Evolutionary conservation across 192 early-diverging fungal genomes (phyloP), one percentile per base, ranked within the genome.

Genomic region (Geranomyces michiganensis): DNA sequence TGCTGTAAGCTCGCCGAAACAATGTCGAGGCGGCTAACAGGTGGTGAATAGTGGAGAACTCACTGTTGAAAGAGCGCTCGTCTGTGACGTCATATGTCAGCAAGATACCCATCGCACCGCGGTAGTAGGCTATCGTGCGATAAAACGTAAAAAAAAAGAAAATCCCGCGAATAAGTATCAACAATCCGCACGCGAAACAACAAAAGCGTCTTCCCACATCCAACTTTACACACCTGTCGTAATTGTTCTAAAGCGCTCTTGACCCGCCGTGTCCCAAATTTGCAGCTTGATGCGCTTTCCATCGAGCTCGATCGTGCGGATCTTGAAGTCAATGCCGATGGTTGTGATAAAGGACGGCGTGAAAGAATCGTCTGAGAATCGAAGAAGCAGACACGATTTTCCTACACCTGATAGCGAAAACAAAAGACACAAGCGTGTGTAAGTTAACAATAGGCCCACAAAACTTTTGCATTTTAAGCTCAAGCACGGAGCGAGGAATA

Each of bases 271-370:
- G 82, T 99, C 96, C 97, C 97, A 99, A 71, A 99, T 99, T 82
- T 99, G 97, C 44, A 99, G 87, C 83, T 99, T 99, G 78, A 99
- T 97, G 67, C 95, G 90, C 85, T 98, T 98, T 65, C 96, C 97
- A 76, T 98, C 97, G 44, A 99, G 86, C 75, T 99, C 97, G 65
- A 99, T 96, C 27, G 95, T 98, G 64, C 96, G 89, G 78, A 99
- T 98, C 85, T 98, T 97, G 81, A 99, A 99, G 84, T 99, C 97
- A 70, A 99, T 98, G 55, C 97, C 97, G 70, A 99, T 98, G 56
- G 97, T 99, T 46, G 97, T 98, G 78, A 99, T 99, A 83, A 98
- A 99, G 44, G 94, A 96, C 32, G 97, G 97, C 31, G 97, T 98
- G 78, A 99, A 99, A 60, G 94, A 95, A 85, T 99, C 96, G 82